phyloP scores from a whole-genome alignment of 352 stramenopile genomes.

The Pythium insidiosum region DNA sequence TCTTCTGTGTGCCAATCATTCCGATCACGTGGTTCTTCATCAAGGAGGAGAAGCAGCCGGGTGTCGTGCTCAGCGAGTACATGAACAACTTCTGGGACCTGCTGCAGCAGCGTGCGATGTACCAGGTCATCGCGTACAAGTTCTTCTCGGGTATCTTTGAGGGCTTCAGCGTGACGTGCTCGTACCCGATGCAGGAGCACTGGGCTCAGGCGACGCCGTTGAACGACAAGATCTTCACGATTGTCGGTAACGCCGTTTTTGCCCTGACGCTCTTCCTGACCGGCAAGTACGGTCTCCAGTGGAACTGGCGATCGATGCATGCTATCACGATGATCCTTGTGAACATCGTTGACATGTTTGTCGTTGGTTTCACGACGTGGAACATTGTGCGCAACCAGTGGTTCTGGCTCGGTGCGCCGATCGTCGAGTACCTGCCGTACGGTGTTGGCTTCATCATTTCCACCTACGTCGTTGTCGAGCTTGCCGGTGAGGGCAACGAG shows the following conservation, averaged over 20 bases:
- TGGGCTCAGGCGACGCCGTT: slow-evolving; percentile 24
- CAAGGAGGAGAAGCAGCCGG: slow-evolving; percentile 31
- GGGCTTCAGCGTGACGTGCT: no score
- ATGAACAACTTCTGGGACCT: slow-evolving; percentile 18
- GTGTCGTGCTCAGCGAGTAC: slow-evolving; percentile 17
- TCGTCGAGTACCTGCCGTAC: no score
- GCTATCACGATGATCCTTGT: slow-evolving; percentile 27
- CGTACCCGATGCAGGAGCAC: slow-evolving; percentile 9
- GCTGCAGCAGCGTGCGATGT: no score
- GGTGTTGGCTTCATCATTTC: no score
- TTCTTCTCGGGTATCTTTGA: no score
- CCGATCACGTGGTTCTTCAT: slow-evolving; percentile 41
- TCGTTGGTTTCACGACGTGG: slow-evolving; percentile 20
- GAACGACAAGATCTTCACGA: no score
- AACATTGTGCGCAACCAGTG: background rate
- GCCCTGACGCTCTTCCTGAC: slow-evolving; percentile 23
- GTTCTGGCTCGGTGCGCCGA: no score
- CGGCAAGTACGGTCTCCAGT: slow-evolving; percentile 30
- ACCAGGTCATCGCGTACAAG: no score
- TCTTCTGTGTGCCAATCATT: no score
- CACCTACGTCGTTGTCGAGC: no score
- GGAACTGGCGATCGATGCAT: no score
- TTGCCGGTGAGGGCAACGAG: no score
- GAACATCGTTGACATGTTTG: slow-evolving; percentile 18
- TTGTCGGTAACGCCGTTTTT: slow-evolving; percentile 27